These are phyloP conservation scores for Mycena rebaudengoi DNA, from an alignment of 768 basidiomycete genomes.

Conservation along the genomic window DNA sequence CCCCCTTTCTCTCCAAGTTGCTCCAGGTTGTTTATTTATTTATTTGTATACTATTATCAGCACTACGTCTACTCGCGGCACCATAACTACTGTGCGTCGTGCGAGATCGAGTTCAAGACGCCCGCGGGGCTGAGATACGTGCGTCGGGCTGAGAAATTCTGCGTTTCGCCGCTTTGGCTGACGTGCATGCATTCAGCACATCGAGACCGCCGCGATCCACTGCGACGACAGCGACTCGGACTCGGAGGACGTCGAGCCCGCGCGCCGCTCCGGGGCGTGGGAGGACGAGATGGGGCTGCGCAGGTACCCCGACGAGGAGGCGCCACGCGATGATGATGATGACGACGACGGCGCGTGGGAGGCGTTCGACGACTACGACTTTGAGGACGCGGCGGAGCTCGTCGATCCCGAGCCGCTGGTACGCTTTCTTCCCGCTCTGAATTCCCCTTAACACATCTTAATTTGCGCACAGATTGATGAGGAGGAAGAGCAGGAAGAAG, in stretches of 20 bases:
- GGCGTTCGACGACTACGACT: conserved; percentile 29
- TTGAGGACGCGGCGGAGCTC: conserved; percentile 28
- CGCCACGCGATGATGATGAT: conserved; percentile 33
- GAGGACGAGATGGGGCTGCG: conserved; percentile 27
- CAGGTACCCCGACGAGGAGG: conserved; percentile 38
- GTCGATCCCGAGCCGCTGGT: conserved; percentile 6
- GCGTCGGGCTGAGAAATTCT: background rate
- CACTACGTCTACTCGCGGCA: conserved; percentile 31
- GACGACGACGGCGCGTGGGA: conserved; percentile 36
- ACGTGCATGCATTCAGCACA: conserved; percentile 19
- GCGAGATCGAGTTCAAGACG: conserved; percentile 28
- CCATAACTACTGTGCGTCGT: conserved; percentile 33
- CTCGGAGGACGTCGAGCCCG: background rate
- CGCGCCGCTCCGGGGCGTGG: conserved; percentile 19
- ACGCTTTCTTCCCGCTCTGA: background rate
- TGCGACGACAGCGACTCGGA: conserved; percentile 32
- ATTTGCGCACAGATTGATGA: background rate
- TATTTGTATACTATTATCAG: conserved; percentile 1
- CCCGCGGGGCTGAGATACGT: conserved; percentile 28
- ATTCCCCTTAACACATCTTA: background rate
- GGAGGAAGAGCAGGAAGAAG: background rate
- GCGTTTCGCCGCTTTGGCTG: background rate
- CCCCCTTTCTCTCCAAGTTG: background rate
- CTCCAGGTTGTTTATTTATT: background rate
- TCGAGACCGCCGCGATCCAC: conserved; percentile 27